Base-by-base conservation (phyloP, 2,329 filamentous ascomycete species). In the Penicillium concentricum region DNA sequence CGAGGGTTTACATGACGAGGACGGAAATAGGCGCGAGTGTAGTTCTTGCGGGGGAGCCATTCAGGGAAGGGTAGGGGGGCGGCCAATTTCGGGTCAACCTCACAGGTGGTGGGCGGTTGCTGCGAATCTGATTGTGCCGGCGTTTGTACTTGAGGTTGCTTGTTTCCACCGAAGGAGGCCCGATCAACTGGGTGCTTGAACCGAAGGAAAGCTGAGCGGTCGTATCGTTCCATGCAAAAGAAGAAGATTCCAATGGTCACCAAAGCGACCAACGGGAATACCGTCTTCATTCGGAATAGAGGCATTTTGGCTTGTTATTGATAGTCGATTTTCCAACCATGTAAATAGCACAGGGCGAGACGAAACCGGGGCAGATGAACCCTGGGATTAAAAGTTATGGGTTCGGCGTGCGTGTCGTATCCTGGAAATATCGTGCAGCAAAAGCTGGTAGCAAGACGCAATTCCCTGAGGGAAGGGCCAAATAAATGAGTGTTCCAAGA, bases 11-110 rank as follows among this genome's bases (percentile, higher is more conserved):
- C 69, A 51, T 69, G 65, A 54, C 68, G 72, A 57, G 75, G 72
- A 43, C 74, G 75, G 62, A 77, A 69, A 62, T 76, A 76, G 58
- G 70, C 67, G 48, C 75, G 75, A 32, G 74, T 77, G 60, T 75
- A 77, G 64, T 77, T 76, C 69, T 77, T 77, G 67, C 72, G 74
- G 18, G 67, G 65, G 38, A 77, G 70, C 75, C 74, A 77, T 65
- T 77, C 75, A 43, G 66, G 62, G 64, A 76, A 73, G 8, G 73
- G 67, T 34, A 77, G 55, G 13, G 73, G 72, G 26, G 73, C 70
- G 45, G 69, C 63, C 30, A 70, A 56, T 45, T 67, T 67, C 12
- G 71, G 69, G 42, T 76, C 71, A 18, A 69, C 65, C 34, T 73
- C 72, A 57, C 74, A 77, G 44, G 70, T 60, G 44, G 48, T 9